These are phyloP conservation scores for Aspergillus ochraceoroseus DNA, from an alignment of 2,329 filamentous ascomycete species.

Conservation along the genomic window DNA sequence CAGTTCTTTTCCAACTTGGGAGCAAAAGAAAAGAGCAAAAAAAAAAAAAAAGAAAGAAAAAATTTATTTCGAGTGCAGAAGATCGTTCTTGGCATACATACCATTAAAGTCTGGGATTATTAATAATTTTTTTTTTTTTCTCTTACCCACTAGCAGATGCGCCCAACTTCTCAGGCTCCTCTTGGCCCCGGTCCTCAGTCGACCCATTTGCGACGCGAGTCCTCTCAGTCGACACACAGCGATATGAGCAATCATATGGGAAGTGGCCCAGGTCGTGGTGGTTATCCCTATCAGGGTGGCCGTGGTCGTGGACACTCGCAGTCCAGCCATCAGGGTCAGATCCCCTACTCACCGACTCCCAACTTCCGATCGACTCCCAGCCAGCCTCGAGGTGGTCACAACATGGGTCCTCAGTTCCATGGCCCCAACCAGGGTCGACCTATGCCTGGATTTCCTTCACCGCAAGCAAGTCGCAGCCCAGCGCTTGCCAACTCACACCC, in stretches of 20 bases:
- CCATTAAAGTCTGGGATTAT: constrained; percentile 14
- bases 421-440: constrained; percentile 41
- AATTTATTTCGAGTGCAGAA: constrained; percentile 4
- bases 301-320: constrained; percentile 56
- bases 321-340: constrained; percentile 49
- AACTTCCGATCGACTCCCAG: constrained; percentile 50
- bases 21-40: not conserved
- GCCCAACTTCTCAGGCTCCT: constrained; percentile 60
- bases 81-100: constrained; percentile 16
- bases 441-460: constrained; percentile 53
- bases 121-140: constrained; percentile 23
- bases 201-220: constrained; percentile 80
- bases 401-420: constrained; percentile 52
- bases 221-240: constrained; percentile 74
- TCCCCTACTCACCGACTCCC: constrained; percentile 52
- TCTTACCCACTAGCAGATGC: constrained; percentile 53
- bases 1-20: not conserved
- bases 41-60: constrained; percentile 5
- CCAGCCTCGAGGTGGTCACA: constrained; percentile 48
- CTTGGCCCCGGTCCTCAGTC: constrained; percentile 59
- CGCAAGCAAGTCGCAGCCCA: constrained; percentile 62
- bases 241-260: constrained; percentile 60
- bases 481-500: constrained; percentile 62
- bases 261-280: constrained; percentile 52
- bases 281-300: constrained; percentile 50